Evolutionary conservation across 108 stramenopile genomes (phyloP), one percentile per base, ranked within the genome.

Genomic region (Schizochytrium sp.): DNA sequence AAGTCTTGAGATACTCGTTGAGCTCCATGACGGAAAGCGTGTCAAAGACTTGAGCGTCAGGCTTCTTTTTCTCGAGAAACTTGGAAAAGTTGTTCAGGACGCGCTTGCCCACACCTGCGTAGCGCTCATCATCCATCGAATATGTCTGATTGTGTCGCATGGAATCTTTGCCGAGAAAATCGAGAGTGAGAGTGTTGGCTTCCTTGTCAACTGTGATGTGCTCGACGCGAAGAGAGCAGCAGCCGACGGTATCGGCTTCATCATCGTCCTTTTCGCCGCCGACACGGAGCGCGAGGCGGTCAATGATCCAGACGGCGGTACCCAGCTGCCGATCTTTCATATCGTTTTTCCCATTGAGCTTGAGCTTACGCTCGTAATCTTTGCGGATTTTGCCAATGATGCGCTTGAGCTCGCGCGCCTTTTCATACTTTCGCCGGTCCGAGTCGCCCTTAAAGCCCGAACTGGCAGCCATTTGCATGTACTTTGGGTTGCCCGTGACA

Each of bases 161-260:
- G 44, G 97, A 97, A 92, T 99, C 99, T 91, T 99, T 99, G 93
- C 99, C 99, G 60, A 99, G 91, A 92, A 99, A 99, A 93, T 99
- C 99, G n/a, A 99, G 93, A 88, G 99, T 98, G 60, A 99, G 96
- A 90, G 97, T 97, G 58, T 95, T 92, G 60, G 94, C 93, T 44
- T 93, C 93, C 34, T 91, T 72, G 87, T 95, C 95, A 91, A 99
- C 98, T n/a, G 96, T 95, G 72, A 99, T 90, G 91, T 99, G 99
- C 91, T 99, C 99, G 19, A 97, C 95, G 23, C 99, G 97, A 34
- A 99, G 93, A 5, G 97, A 97, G 89, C 99, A 99, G 94, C 99
- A 99, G 58, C 99, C 99, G 28, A 99, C 99, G 10, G 99, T 99
- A 92, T 99, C 99, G 5, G 99, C 99, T 92, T 99, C 99, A 41